Percentiles rank a stretch among this genome's conserved stretches.
Conservation (phyloP, 352 stramenopile species). For the Pythium biforme region DNA sequence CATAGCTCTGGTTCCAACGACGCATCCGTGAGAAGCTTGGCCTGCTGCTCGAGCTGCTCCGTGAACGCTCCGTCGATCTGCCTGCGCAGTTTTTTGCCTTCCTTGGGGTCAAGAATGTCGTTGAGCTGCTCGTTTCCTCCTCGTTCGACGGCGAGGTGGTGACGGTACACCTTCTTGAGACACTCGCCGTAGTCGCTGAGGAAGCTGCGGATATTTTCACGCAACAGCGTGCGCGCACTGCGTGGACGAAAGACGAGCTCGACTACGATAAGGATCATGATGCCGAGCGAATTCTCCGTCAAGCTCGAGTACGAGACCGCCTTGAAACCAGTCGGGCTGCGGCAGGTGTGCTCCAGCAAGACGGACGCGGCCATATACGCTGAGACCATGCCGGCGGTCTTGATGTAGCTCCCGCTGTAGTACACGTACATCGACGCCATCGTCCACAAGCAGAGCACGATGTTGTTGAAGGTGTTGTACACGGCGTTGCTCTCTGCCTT, state of each 20-base stretch:
- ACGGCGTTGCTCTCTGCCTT: slow-evolving; percentile 37
- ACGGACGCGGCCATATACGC: slow-evolving; percentile 64
- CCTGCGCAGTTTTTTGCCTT: slow-evolving; percentile 40
- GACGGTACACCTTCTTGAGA: slow-evolving; percentile 46
- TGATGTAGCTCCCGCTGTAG: slow-evolving; percentile 56
- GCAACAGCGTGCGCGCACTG: slow-evolving; percentile 50
- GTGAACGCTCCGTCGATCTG: slow-evolving; percentile 41
- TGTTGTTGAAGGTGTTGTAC: slow-evolving; percentile 65
- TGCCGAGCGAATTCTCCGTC: slow-evolving; percentile 65
- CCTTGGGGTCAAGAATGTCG: slow-evolving; percentile 25
- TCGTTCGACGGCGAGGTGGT: slow-evolving; percentile 46
- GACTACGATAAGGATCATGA: slow-evolving; percentile 63
- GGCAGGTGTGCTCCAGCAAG: slow-evolving; percentile 51
- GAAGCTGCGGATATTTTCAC: slow-evolving; percentile 53
- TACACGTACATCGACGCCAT: slow-evolving; percentile 70
- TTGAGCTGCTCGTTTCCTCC: slow-evolving; percentile 10
- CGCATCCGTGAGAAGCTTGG: slow-evolving; percentile 57
- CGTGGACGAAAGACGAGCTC: slow-evolving; percentile 47
- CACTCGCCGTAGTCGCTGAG: slow-evolving; percentile 40
- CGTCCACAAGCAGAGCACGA: slow-evolving; percentile 60
- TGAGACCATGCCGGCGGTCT: slow-evolving; percentile 60
- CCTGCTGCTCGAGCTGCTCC: slow-evolving; percentile 53
- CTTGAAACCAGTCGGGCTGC: slow-evolving; percentile 23
- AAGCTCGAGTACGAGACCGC: slow-evolving; percentile 57
- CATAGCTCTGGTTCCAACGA: slow-evolving; percentile 67